Evolutionary conservation across 2,329 filamentous ascomycete species (phyloP).

Genomic region (Chaetoscypha palmicola): DNA sequence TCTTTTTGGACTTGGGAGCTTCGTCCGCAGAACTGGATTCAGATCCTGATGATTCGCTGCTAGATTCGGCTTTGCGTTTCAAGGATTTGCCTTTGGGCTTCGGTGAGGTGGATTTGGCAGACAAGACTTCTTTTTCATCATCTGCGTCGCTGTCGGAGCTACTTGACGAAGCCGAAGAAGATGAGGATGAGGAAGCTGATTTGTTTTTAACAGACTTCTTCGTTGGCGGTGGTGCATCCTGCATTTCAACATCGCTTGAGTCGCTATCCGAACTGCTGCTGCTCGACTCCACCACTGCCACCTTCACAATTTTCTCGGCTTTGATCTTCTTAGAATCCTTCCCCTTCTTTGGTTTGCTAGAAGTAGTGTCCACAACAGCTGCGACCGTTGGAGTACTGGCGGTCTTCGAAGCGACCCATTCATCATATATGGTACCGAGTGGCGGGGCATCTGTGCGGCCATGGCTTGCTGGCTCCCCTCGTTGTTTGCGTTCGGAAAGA

Average conservation of each 20-base stretch:
- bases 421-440: constrained; percentile 32
- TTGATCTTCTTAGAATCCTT: not conserved
- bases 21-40: constrained; percentile 42
- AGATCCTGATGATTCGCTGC: constrained; percentile 34
- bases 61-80: constrained; percentile 49
- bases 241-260: constrained; percentile 33
- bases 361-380: not conserved
- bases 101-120: constrained; percentile 22
- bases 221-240: constrained; percentile 26
- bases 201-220: constrained; percentile 28
- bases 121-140: constrained; percentile 38
- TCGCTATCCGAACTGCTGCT: constrained; percentile 28
- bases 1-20: constrained; percentile 47
- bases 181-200: constrained; percentile 32
- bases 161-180: constrained; percentile 34
- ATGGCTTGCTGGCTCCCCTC: constrained; percentile 34
- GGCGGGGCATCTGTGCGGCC: constrained; percentile 36
- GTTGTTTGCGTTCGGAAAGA: constrained; percentile 50
- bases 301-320: constrained; percentile 10
- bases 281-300: constrained; percentile 29
- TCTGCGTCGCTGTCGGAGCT: constrained; percentile 44
- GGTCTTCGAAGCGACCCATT: constrained; percentile 32
- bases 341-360: constrained; percentile 25
- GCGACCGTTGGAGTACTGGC: constrained; percentile 1
- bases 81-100: constrained; percentile 36